phyloP scores from a whole-genome alignment of 139 green algal genomes.

The Chlamydomonas incerta region DNA sequence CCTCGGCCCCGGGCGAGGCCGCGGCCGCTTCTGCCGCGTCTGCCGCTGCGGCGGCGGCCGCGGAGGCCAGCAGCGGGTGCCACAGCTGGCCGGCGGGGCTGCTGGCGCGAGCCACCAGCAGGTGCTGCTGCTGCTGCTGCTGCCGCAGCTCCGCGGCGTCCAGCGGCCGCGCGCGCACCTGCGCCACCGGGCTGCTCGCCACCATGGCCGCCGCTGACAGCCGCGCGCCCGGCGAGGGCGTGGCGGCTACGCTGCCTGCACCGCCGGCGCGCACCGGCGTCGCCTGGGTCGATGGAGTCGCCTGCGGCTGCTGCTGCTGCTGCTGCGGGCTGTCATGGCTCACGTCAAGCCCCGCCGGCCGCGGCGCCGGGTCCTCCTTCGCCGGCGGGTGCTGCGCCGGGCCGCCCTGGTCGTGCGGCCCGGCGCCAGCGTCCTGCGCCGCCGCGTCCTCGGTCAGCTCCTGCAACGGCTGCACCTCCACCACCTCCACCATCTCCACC shows the following conservation, averaged over 20 bases:
- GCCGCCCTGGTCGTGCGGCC: background rate
- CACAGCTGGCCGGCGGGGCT: background rate
- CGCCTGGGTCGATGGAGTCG: too few species aligned
- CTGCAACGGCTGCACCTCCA: background rate
- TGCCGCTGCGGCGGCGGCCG: background rate
- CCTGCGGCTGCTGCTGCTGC: too few species aligned
- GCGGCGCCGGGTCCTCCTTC: too few species aligned
- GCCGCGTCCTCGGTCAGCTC: background rate
- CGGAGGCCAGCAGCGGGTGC: background rate
- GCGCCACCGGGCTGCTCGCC: background rate
- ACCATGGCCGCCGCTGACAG: background rate
- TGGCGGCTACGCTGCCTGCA: background rate
- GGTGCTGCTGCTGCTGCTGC: too few species aligned
- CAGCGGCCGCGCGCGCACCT: conserved; percentile 13
- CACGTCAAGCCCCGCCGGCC: too few species aligned
- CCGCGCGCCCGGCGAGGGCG: too few species aligned
- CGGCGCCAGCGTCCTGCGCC: background rate
- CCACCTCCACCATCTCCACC: background rate
- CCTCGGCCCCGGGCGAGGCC: too few species aligned
- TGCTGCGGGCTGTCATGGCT: too few species aligned
- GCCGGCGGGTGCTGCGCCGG: background rate
- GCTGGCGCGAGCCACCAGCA: too few species aligned
- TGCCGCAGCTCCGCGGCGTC: background rate
- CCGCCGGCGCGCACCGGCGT: too few species aligned
- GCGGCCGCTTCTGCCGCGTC: background rate